Evolutionary conservation across 2,329 filamentous ascomycete genomes (phyloP).

Genomic region (Leptosphaerulina australis): DNA sequence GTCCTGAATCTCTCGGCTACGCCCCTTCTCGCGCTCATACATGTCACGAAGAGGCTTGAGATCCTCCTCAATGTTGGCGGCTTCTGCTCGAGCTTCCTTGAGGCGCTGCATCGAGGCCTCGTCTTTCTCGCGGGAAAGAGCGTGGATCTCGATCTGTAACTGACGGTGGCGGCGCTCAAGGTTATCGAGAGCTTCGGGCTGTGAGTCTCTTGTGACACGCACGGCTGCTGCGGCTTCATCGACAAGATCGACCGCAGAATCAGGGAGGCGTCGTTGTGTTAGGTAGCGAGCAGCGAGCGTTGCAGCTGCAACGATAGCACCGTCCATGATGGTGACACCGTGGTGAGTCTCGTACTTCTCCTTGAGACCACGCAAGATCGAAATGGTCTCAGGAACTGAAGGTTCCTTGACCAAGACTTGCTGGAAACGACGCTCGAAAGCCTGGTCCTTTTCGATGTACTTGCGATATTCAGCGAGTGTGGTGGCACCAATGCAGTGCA

Average conservation of each 20-base stretch:
- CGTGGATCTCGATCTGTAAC: slow-evolving; percentile 96
- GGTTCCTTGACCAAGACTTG: slow-evolving; percentile 98
- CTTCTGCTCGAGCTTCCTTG: slow-evolving; percentile 82
- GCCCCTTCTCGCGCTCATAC: slow-evolving; percentile 90
- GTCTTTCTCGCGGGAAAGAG: slow-evolving; percentile 90
- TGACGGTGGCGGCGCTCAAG: slow-evolving; percentile 89
- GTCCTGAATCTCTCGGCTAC: slow-evolving; percentile 89
- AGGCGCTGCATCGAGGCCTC: slow-evolving; percentile 87
- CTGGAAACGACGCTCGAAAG: slow-evolving; percentile 98
- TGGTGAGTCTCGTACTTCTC: slow-evolving; percentile 98
- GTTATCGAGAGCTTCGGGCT: slow-evolving; percentile 93
- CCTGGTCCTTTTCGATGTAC: slow-evolving; percentile 98
- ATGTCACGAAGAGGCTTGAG: slow-evolving; percentile 89
- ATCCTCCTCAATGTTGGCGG: slow-evolving; percentile 93
- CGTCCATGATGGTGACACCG: slow-evolving; percentile 94
- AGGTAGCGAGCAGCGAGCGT: slow-evolving; percentile 92
- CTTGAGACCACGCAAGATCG: slow-evolving; percentile 97
- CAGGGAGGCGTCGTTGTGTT: slow-evolving; percentile 85
- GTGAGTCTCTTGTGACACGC: slow-evolving; percentile 90
- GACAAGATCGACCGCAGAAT: slow-evolving; percentile 95
- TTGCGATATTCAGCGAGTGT: slow-evolving; percentile 96
- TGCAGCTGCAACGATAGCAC: slow-evolving; percentile 88
- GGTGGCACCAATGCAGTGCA: slow-evolving; percentile 97
- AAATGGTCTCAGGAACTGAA: slow-evolving; percentile 84
- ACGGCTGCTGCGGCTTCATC: slow-evolving; percentile 98